These are phyloP conservation scores for Stagonosporopsis cucurbitacearum DNA, from an alignment of 2,329 filamentous ascomycete genomes.

Conservation along the genomic window DNA sequence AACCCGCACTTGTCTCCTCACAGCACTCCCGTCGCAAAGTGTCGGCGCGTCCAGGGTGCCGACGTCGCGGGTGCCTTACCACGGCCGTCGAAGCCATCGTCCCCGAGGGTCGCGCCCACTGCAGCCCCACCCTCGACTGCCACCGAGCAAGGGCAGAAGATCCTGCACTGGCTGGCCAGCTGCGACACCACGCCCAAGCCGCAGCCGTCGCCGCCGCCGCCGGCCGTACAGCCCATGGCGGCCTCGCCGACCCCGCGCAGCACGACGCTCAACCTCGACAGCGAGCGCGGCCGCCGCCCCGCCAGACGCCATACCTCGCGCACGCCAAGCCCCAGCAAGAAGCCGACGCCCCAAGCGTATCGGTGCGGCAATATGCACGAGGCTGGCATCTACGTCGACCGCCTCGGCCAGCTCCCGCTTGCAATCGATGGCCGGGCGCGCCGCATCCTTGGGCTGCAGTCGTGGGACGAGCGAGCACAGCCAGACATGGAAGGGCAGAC, in stretches of 20 bases:
- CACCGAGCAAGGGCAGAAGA: not conserved
- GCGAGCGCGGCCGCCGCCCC: not conserved
- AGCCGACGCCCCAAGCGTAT: slow-evolving; percentile 26
- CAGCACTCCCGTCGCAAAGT: not conserved
- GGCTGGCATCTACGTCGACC: slow-evolving; percentile 20
- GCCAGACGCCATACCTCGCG: slow-evolving; percentile 5
- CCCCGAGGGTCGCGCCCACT: not conserved
- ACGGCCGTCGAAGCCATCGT: not conserved
- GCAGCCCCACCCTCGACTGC: not conserved
- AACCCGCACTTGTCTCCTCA: not conserved
- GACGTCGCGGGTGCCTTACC: not conserved
- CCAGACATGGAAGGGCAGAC: not conserved
- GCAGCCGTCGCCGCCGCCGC: no score
- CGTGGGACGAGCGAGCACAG: no score
- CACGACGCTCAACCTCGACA: no score
- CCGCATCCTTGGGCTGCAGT: no score
- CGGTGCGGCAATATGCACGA: slow-evolving; percentile 27
- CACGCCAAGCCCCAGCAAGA: slow-evolving; percentile 29
- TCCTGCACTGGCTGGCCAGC: not conserved
- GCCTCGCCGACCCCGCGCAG: no score
- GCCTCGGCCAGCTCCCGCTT: not conserved
- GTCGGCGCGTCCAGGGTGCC: not conserved
- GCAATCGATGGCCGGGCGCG: not conserved
- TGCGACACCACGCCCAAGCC: not conserved
- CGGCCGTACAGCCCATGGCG: no score